Evolutionary conservation across 2,329 filamentous ascomycete species (phyloP).

Genomic region (Xylariomycetidae sp.): DNA sequence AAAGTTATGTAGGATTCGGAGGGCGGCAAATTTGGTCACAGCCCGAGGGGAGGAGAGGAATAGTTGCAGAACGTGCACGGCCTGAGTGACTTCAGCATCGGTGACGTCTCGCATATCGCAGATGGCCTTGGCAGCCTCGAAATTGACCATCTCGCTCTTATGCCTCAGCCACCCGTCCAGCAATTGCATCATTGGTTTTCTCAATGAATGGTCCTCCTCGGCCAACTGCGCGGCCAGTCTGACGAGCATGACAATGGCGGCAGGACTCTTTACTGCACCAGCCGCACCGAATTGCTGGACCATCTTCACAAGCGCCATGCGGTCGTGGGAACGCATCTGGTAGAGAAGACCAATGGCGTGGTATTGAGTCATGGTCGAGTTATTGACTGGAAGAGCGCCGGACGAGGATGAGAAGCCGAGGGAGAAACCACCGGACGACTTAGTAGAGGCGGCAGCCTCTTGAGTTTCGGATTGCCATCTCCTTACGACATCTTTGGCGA

Average conservation of each 20-base stretch:
- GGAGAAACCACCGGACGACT: constrained; percentile 85
- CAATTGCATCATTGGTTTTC: constrained; percentile 95
- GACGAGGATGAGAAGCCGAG: constrained; percentile 84
- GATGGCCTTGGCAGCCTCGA: constrained; percentile 97
- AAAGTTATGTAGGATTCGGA: constrained; percentile 93
- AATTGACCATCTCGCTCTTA: constrained; percentile 99
- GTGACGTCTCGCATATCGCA: constrained; percentile 91
- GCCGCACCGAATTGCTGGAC: constrained; percentile 96
- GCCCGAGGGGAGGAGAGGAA: constrained; percentile 94
- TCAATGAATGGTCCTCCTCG: constrained; percentile 82
- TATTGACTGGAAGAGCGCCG: constrained; percentile 73
- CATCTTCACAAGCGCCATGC: constrained; percentile 99
- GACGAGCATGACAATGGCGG: constrained; percentile 88
- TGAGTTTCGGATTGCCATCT: constrained; percentile 99
- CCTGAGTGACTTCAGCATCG: constrained; percentile 85
- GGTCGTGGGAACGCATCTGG: constrained; percentile 95
- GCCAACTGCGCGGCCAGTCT: constrained; percentile 88
- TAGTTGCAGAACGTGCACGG: constrained; percentile 90
- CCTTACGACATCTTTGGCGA: constrained; percentile 89
- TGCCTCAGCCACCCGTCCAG: constrained; percentile 95
- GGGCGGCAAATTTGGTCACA: constrained; percentile 95
- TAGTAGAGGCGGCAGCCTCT: constrained; percentile 86
- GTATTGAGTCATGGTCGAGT: constrained; percentile 97
- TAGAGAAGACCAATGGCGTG: constrained; percentile 96
- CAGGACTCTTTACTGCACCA: constrained; percentile 90